Conservation (phyloP, 2,329 filamentous ascomycete genomes). For the Diaporthe velutina region DNA sequence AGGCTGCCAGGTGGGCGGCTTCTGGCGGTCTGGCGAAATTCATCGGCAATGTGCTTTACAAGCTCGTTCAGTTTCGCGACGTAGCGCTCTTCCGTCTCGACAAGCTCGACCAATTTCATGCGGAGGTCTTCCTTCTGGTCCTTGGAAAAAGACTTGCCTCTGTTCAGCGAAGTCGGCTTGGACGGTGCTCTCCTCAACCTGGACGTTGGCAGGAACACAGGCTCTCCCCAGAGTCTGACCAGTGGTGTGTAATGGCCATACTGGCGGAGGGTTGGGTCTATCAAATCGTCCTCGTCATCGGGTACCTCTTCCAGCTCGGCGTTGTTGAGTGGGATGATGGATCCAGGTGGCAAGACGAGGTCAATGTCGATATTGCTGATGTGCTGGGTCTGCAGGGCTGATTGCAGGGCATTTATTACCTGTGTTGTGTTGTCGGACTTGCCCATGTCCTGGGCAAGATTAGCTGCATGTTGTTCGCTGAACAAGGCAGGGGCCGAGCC, state of each 20-base stretch:
- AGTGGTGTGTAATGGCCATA: slow-evolving; percentile 85
- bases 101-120: slow-evolving; percentile 89
- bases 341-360: slow-evolving; percentile 83
- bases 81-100: slow-evolving; percentile 95
- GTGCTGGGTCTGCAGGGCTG: slow-evolving; percentile 84
- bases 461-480: slow-evolving; percentile 91
- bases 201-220: slow-evolving; percentile 88
- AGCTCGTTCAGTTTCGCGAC: slow-evolving; percentile 89
- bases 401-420: slow-evolving; percentile 79
- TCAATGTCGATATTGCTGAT: slow-evolving; percentile 90
- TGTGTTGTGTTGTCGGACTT: slow-evolving; percentile 82
- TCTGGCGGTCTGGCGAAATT: slow-evolving; percentile 80
- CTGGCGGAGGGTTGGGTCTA: slow-evolving; percentile 74
- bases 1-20: slow-evolving; percentile 70
- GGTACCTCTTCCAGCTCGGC: slow-evolving; percentile 71
- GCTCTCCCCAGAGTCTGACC: slow-evolving; percentile 84
- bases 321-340: slow-evolving; percentile 75
- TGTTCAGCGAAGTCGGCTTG: slow-evolving; percentile 83
- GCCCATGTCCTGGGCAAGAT: slow-evolving; percentile 87
- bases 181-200: slow-evolving; percentile 88
- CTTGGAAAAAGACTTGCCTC: slow-evolving; percentile 81
- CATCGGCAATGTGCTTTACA: slow-evolving; percentile 82
- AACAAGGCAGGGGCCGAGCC: slow-evolving; percentile 80
- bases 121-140: slow-evolving; percentile 87
- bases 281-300: slow-evolving; percentile 74